phyloP scores from a whole-genome alignment of 2,329 filamentous ascomycete genomes.

The Blastomyces emzantsi region DNA sequence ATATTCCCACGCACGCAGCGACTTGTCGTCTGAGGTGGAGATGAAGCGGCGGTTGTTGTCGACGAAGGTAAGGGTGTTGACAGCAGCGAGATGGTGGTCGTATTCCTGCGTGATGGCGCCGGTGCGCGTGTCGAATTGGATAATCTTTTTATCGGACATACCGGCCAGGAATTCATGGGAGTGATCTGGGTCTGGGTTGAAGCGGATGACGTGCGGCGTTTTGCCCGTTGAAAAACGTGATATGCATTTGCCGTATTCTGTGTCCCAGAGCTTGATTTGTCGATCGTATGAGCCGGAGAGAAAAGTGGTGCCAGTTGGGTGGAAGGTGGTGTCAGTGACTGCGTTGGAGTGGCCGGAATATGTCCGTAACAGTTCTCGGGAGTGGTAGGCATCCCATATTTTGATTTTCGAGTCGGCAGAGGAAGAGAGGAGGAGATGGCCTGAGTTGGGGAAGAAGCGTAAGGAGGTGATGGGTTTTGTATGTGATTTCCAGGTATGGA shows the following conservation, averaged over 20 bases:
- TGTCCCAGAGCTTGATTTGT: constrained; percentile 97
- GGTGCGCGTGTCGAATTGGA: constrained; percentile 86
- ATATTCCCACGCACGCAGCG: constrained; percentile 94
- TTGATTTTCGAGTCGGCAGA: constrained; percentile 85
- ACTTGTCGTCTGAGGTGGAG: constrained; percentile 96
- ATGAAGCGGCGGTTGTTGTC: constrained; percentile 94
- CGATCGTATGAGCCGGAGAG: constrained; percentile 88
- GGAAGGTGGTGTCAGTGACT: constrained; percentile 83
- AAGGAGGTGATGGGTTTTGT: constrained; percentile 78
- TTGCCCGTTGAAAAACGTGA: constrained; percentile 87
- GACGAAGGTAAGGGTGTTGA: constrained; percentile 96
- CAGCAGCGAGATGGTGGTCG: constrained; percentile 92
- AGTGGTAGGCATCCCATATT: constrained; percentile 90
- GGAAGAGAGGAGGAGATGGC: constrained; percentile 82
- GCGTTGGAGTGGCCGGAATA: constrained; percentile 86
- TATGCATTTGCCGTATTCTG: constrained; percentile 82
- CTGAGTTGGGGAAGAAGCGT: constrained; percentile 79
- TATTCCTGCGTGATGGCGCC: constrained; percentile 89
- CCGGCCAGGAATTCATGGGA: constrained; percentile 88
- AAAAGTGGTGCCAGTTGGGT: constrained; percentile 71
- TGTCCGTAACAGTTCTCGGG: constrained; percentile 79
- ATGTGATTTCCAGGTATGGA: constrained; percentile 82
- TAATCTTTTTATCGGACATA: constrained; percentile 98
- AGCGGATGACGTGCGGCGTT: constrained; percentile 88
- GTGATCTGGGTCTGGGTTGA: constrained; percentile 71